These are phyloP conservation scores for Exophiala sideris DNA, from an alignment of 2,329 filamentous ascomycete species.

Conservation along the genomic window DNA sequence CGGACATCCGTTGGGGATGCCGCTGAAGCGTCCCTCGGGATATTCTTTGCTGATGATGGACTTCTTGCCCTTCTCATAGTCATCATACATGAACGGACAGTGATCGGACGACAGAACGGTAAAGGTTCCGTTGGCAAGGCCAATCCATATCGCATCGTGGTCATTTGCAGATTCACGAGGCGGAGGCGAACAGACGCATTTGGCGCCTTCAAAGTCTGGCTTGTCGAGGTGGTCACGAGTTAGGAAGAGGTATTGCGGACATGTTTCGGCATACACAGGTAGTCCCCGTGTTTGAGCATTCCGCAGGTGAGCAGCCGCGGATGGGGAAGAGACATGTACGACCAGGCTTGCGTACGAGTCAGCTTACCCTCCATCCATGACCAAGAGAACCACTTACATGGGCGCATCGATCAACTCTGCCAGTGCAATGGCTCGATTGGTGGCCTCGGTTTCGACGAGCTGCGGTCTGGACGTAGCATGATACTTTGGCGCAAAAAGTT, in stretches of 20 bases:
- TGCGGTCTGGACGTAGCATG: conserved; percentile 47
- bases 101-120: conserved; percentile 53
- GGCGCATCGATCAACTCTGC: conserved; percentile 50
- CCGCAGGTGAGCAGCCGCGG: conserved; percentile 49
- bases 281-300: conserved; percentile 50
- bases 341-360: conserved; percentile 35
- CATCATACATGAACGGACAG: conserved; percentile 50
- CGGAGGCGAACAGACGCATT: conserved; percentile 54
- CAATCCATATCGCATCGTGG: conserved; percentile 51
- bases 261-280: conserved; percentile 57
- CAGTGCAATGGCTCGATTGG: conserved; percentile 45
- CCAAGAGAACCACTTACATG: conserved; percentile 32
- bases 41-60: conserved; percentile 45
- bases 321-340: conserved; percentile 51
- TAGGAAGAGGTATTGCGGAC: conserved; percentile 58
- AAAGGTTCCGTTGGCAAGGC: conserved; percentile 54
- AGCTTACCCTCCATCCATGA: background rate
- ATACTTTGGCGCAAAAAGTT: conserved; percentile 42
- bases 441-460: conserved; percentile 49
- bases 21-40: conserved; percentile 49
- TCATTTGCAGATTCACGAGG: conserved; percentile 48
- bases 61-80: conserved; percentile 49
- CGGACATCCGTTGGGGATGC: conserved; percentile 58
- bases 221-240: conserved; percentile 46
- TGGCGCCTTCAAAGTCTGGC: conserved; percentile 46